Evolutionary conservation across 306 rosid genomes (phyloP), one percentile per base, ranked within the genome.

Genomic region (Astragalus membranaceus): DNA sequence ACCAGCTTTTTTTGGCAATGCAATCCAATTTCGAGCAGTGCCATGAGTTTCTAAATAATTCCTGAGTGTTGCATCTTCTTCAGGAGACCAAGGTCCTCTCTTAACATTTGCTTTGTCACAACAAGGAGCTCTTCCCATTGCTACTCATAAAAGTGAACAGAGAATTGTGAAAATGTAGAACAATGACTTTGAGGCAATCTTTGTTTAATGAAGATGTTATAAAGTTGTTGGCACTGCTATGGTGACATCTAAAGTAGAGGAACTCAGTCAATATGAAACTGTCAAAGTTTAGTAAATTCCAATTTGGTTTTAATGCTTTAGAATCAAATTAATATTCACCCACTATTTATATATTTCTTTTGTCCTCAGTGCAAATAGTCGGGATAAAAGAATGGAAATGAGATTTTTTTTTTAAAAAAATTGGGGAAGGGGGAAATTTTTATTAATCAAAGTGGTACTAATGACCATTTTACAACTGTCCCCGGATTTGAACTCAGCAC

Each of bases 31-130:
- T 52, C 92, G 92, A 29, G 61, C 90, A 36, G 85, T 84, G 75
- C 98, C 98, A 80, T 89, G 88, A 75, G 79, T 67, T 55, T 84
- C 60, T 0, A 92, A 10, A 57, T 85, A 92, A 55, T n/a, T 54
- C 76, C 64, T 92, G 82, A 92, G 98, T 20, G 80, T 60, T 13
- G 81, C 92, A 77, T 92, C 98, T 83, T 92, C 98, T 53, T 92
- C 95, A 8, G 95, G 92, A 62, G 98, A 92, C 98, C 98, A 92
- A 26, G 94, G 96, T 2, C 98, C 95, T 83, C 81, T 87, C 85
- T 89, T 92, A 35, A 92, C 98, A 12, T 81, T 87, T 4, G 85
- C 86, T 83, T 92, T 92, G 87, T 89, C 98, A 80, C 98, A 92
- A 16, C 98, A 92, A 42, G 97, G 97, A 73, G 91, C 81, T 80